phyloP scores from a whole-genome alignment of 1,284 basidiomycete genomes.

The Peniophora sp. region DNA sequence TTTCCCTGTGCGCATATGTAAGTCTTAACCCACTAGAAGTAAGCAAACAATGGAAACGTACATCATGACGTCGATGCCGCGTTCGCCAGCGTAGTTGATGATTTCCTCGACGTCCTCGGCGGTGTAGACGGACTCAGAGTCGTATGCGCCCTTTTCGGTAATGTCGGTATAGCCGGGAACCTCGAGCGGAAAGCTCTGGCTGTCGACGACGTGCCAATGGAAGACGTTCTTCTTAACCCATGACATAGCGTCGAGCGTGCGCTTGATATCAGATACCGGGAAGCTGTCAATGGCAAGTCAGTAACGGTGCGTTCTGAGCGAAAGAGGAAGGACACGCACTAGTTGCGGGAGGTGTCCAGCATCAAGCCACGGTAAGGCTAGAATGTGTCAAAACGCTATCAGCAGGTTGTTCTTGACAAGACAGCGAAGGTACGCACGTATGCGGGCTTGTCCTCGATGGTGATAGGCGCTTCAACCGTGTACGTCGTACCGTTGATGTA shows the following conservation, averaged over 20 bases:
- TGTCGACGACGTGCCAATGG: slow-evolving; percentile 79
- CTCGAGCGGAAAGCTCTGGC: slow-evolving; percentile 70
- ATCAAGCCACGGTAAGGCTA: slow-evolving; percentile 76
- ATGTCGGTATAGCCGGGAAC: slow-evolving; percentile 59
- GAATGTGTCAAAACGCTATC: not conserved
- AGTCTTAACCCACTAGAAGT: slow-evolving; percentile 6
- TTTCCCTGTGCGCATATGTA: too few relatives aligned
- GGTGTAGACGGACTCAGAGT: slow-evolving; percentile 47
- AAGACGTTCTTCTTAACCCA: slow-evolving; percentile 78
- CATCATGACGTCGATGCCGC: slow-evolving; percentile 6
- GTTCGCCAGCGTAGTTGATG: slow-evolving; percentile 60
- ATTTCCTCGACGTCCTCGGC: slow-evolving; percentile 54
- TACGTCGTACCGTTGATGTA: slow-evolving; percentile 38
- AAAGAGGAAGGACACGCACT: slow-evolving; percentile 21
- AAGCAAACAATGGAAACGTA: too few relatives aligned
- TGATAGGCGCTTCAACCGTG: slow-evolving; percentile 23
- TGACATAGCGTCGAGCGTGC: slow-evolving; percentile 82
- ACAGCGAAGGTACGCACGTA: slow-evolving; percentile 3
- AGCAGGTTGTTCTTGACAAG: not conserved
- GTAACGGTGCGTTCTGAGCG: not conserved
- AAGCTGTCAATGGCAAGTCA: slow-evolving; percentile 34
- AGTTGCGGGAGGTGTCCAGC: slow-evolving; percentile 74
- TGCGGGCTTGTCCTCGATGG: slow-evolving; percentile 2
- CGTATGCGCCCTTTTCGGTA: slow-evolving; percentile 63
- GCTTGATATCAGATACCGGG: slow-evolving; percentile 58